Percentiles rank a stretch among this genome's conserved stretches.
phyloP scores from a whole-genome alignment of 2,329 filamentous ascomycete species.

The Trichoderma lentiforme region DNA sequence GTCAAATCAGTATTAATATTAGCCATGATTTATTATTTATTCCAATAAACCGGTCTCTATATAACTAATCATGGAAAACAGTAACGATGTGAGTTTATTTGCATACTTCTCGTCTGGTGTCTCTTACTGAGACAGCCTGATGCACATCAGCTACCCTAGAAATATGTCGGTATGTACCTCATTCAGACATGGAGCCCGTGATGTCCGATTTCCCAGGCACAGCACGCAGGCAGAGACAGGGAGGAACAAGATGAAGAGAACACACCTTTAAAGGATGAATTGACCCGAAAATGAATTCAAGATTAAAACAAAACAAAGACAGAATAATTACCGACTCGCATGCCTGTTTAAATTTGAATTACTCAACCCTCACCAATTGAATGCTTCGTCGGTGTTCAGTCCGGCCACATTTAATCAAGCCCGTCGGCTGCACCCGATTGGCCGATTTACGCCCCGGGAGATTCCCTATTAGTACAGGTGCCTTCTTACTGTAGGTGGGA shows the following conservation, averaged over 20 bases:
- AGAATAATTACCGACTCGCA: neutral
- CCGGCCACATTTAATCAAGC: neutral
- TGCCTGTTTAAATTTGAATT: neutral
- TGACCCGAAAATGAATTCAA: neutral
- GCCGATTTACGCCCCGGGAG: neutral
- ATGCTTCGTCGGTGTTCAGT: neutral
- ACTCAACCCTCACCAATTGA: neutral
- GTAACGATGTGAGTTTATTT: too few species aligned
- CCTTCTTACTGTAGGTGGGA: too few species aligned
- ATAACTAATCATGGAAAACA: too few species aligned
- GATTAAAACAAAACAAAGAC: neutral
- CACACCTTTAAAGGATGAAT: neutral
- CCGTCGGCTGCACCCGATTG: neutral
- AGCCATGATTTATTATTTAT: neutral
- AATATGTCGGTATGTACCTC: neutral
- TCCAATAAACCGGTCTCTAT: too few species aligned
- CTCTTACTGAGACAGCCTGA: neutral
- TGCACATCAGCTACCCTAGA: neutral
- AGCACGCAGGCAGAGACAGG: too few species aligned
- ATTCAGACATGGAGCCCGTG: too few species aligned
- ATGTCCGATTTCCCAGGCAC: too few species aligned
- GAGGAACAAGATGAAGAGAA: neutral
- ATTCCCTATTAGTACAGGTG: neutral
- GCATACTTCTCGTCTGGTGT: neutral
- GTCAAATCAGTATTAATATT: neutral